Evolutionary conservation across 140 eudicot species (phyloP).

Genomic region (Ambrosia hybrid): DNA sequence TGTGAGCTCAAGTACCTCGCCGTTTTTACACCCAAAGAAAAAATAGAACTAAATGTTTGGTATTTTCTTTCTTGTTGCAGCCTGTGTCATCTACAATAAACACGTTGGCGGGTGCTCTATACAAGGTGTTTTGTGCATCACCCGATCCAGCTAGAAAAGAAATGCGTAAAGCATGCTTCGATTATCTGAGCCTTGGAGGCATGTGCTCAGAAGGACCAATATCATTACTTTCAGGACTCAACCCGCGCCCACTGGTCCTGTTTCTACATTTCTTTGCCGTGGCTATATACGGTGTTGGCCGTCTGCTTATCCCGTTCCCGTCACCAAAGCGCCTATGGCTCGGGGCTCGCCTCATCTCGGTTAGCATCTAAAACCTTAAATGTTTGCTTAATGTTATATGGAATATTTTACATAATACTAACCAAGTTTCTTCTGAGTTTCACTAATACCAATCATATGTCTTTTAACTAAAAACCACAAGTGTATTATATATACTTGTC

Average conservation of each 20-base stretch:
- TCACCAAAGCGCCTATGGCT: constrained; percentile 46
- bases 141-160: constrained; percentile 34
- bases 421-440: no score
- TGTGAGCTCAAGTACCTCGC: no score
- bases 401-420: no score
- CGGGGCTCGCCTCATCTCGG: constrained; percentile 40
- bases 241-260: constrained; percentile 40
- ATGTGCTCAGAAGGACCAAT: constrained; percentile 35
- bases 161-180: constrained; percentile 40
- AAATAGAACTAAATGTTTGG: neutral
- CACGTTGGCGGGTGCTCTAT: constrained; percentile 40
- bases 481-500: no score
- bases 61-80: constrained; percentile 22
- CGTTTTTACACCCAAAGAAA: no score
- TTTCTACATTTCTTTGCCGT: constrained; percentile 36
- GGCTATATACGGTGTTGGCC: constrained; percentile 42
- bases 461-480: no score
- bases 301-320: constrained; percentile 40
- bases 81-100: constrained; percentile 51
- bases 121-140: constrained; percentile 37
- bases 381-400: no score
- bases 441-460: no score
- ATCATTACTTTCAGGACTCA: constrained; percentile 36
- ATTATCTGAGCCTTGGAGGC: constrained; percentile 41
- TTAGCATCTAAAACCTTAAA: constrained; percentile 11